Evolutionary conservation across 192 early-diverging fungal genomes (phyloP), one percentile per base, ranked within the genome.

Genomic region (Mortierella alpina): DNA sequence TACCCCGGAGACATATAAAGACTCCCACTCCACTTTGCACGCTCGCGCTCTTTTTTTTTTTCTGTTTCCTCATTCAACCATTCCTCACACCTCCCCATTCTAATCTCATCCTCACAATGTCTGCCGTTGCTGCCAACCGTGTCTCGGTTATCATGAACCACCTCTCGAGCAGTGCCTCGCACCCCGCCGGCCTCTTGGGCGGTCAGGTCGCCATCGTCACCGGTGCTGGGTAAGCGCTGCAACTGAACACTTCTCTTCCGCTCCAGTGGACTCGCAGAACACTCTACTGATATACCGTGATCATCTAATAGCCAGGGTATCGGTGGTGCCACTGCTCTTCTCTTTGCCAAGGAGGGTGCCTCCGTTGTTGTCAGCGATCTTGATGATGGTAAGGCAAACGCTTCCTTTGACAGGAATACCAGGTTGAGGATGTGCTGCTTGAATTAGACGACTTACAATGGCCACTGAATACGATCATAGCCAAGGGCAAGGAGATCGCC

Each of bases 281-380:
- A 31, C 31, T 31, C 31, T 31, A 31, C 31, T 31, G 31, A 31
- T 3, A 31, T 31, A 13, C 9, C 15, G 44, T 39, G 48, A 17
- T 20, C 41, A 56, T n/a, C 44, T 55, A 39, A 47, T 68, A 88
- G 87, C 58, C 87, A 87, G 69, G 97, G 97, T 40, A 90, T 98
- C 76, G 97, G 97, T 44, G 89, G 94, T 53, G 95, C 94, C 39
- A 95, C 96, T 70, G 95, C 97, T 44, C 87, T 89, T 39, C 85
- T 95, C 68, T 96, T 97, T 87, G 95, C 90, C 54, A 93, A 92
- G 76, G 87, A 90, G 50, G 97, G 97, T 68, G 97, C 97, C 51
- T 83, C 85, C 52, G 95, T 98, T 42, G 97, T 98, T 23, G 93
- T 98, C 73, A 98, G 96, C 66, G 97, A 98, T 55, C 90, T 97